Evolutionary conservation across 2,329 filamentous ascomycete genomes (phyloP).

Genomic region (Aureobasidium lini): DNA sequence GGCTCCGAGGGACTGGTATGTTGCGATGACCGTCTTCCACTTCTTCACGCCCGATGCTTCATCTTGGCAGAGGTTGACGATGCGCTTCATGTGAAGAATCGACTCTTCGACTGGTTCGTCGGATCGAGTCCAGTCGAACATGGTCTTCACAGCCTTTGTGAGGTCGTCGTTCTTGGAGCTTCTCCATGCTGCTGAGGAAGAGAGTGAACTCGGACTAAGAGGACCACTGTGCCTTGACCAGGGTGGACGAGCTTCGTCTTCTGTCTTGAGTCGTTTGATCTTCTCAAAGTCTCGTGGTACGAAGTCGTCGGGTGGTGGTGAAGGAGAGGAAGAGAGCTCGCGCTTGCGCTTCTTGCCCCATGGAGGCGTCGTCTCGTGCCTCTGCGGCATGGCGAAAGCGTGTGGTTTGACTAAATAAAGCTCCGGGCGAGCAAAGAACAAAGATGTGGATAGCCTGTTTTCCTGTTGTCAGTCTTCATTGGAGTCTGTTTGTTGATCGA

Average conservation of each 20-base stretch:
- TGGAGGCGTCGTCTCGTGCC: neutral
- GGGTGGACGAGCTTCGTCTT: neutral
- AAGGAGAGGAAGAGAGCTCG: neutral
- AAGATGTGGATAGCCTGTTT: neutral
- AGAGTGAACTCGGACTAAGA: neutral
- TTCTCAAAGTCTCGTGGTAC: neutral
- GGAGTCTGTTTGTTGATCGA: neutral
- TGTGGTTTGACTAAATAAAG: neutral
- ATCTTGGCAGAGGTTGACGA: neutral
- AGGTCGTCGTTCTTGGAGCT: neutral
- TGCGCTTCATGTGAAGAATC: neutral
- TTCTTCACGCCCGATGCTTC: neutral
- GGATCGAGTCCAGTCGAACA: neutral
- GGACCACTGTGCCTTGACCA: slow-evolving; percentile 3
- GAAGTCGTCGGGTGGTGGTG: neutral
- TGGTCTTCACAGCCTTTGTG: neutral
- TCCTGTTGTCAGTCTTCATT: neutral
- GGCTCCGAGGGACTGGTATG: neutral
- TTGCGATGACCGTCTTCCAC: neutral
- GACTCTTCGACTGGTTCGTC: neutral
- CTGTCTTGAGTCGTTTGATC: neutral
- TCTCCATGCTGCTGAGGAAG: neutral
- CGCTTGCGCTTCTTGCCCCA: slow-evolving; percentile 9
- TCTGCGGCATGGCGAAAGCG: neutral
- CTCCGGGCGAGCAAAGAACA: neutral